These are phyloP conservation scores for Oryza coarctata DNA, from an alignment of 176 grass and related monocot species.

Conservation along the genomic window DNA sequence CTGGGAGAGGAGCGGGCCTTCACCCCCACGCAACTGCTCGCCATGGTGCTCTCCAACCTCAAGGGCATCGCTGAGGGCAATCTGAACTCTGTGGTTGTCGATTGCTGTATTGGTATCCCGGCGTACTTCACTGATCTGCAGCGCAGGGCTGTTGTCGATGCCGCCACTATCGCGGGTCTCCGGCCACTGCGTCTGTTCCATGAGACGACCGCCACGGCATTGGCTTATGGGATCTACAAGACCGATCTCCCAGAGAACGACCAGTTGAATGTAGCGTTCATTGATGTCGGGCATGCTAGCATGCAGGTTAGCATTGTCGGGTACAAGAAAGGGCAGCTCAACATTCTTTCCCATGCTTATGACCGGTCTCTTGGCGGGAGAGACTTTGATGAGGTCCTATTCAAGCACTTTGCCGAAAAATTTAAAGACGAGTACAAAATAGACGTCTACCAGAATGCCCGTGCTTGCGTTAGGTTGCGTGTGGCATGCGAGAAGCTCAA, in stretches of 20 bases:
- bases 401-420: slow-evolving; percentile 61
- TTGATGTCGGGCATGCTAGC: slow-evolving; percentile 81
- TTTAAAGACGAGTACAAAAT: slow-evolving; percentile 73
- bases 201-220: slow-evolving; percentile 75
- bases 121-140: slow-evolving; percentile 86
- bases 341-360: slow-evolving; percentile 64
- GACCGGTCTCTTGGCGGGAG: slow-evolving; percentile 69
- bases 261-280: slow-evolving; percentile 71
- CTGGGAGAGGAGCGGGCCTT: slow-evolving; percentile 60
- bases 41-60: slow-evolving; percentile 81
- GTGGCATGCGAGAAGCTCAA: slow-evolving; percentile 72
- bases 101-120: slow-evolving; percentile 90
- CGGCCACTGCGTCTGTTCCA: slow-evolving; percentile 67
- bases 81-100: slow-evolving; percentile 50
- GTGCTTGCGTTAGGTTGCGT: slow-evolving; percentile 47
- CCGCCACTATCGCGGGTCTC: slow-evolving; percentile 64
- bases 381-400: slow-evolving; percentile 72
- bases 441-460: slow-evolving; percentile 69
- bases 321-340: slow-evolving; percentile 61
- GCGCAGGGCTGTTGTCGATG: slow-evolving; percentile 76
- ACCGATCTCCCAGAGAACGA: slow-evolving; percentile 78
- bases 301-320: slow-evolving; percentile 82
- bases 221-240: slow-evolving; percentile 94
- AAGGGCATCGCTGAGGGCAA: slow-evolving; percentile 82
- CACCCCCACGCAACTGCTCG: slow-evolving; percentile 76